These are phyloP conservation scores for Pezicula carpinea DNA, from an alignment of 2,329 filamentous ascomycete species.

Conservation along the genomic window DNA sequence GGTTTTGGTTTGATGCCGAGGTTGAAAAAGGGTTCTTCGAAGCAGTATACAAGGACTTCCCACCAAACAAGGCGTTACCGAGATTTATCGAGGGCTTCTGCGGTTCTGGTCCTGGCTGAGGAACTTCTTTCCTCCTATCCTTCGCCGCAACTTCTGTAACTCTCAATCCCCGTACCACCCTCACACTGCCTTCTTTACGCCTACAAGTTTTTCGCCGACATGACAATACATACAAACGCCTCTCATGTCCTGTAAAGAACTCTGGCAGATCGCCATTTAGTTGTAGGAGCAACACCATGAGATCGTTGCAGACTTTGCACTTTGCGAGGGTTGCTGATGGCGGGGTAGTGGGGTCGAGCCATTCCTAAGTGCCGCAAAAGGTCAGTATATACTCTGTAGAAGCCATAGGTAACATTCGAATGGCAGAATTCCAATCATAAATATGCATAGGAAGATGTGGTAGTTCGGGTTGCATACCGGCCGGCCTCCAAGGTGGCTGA, in stretches of 20 bases:
- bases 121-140: constrained; percentile 25
- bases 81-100: constrained; percentile 35
- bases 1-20: constrained; percentile 39
- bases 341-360: constrained; percentile 68
- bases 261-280: constrained; percentile 87
- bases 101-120: constrained; percentile 23
- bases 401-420: neutral
- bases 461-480: constrained; percentile 56
- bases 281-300: constrained; percentile 83
- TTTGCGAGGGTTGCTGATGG: constrained; percentile 74
- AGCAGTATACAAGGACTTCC: constrained; percentile 38
- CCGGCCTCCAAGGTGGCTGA: constrained; percentile 82
- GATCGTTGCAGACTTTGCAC: constrained; percentile 81
- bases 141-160: constrained; percentile 27
- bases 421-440: neutral
- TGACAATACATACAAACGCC: constrained; percentile 80
- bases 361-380: constrained; percentile 53
- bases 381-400: neutral
- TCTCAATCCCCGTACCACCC: constrained; percentile 66
- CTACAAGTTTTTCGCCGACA: constrained; percentile 77
- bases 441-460: too few species aligned
- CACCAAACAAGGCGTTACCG: constrained; percentile 68
- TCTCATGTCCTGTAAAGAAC: constrained; percentile 79
- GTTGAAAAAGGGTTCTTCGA: constrained; percentile 53
- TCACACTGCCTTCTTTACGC: constrained; percentile 76